These are phyloP conservation scores for Tieghemostelium lacteum DNA, from an alignment of 78 protist species.

Conservation along the genomic window DNA sequence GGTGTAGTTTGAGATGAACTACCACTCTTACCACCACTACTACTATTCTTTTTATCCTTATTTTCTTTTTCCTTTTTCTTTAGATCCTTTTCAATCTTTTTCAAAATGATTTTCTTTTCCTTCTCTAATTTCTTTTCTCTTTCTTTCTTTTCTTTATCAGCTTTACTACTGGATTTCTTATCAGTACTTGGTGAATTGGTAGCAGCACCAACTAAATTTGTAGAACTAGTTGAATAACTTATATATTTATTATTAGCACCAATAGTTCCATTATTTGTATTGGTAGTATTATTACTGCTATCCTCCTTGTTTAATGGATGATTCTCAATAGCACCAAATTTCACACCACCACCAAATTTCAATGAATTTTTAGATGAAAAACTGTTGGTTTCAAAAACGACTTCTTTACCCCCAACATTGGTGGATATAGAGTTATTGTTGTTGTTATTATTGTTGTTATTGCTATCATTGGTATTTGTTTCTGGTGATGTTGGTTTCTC, in stretches of 20 bases:
- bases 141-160: conserved; percentile 21
- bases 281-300: not conserved
- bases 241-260: not conserved
- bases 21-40: too few species aligned
- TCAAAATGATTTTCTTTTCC: conserved; percentile 19
- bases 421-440: not conserved
- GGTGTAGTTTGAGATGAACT: not conserved
- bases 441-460: too few species aligned
- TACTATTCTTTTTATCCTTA: not conserved
- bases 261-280: not conserved
- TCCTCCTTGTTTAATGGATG: not conserved
- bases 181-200: not conserved
- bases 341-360: not conserved
- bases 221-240: not conserved
- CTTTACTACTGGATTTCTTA: conserved; percentile 2
- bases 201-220: not conserved
- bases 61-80: conserved; percentile 15
- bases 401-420: not conserved
- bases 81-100: conserved; percentile 41
- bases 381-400: not conserved
- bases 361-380: not conserved
- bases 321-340: not conserved
- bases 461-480: not conserved
- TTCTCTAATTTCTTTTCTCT: conserved; percentile 31
- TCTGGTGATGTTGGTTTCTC: conserved; percentile 19